Conservation (phyloP, 495 filamentous ascomycete genomes). For the Tuber brumale region DNA sequence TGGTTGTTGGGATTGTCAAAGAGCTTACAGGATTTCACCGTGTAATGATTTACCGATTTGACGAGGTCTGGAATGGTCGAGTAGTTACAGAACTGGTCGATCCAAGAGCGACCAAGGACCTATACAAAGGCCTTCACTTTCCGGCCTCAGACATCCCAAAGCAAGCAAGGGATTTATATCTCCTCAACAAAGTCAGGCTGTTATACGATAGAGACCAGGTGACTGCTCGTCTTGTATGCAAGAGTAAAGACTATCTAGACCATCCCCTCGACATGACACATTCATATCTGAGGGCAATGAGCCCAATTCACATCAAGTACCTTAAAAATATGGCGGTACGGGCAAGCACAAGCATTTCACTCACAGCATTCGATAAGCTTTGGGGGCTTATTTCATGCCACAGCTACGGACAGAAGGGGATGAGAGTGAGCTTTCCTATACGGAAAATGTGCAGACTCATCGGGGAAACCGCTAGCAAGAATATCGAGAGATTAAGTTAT, state of each 20-base stretch:
- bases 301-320: conserved; percentile 84
- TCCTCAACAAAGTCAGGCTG: conserved; percentile 70
- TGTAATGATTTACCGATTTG: conserved; percentile 91
- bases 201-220: conserved; percentile 70
- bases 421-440: conserved; percentile 86
- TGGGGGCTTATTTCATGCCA: conserved; percentile 92
- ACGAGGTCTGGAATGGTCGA: conserved; percentile 70
- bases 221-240: conserved; percentile 76
- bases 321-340: conserved; percentile 84
- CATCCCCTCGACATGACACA: conserved; percentile 77
- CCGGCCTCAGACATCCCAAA: conserved; percentile 86
- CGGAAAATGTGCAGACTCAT: conserved; percentile 91
- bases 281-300: conserved; percentile 82
- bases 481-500: conserved; percentile 84
- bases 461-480: conserved; percentile 77
- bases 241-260: conserved; percentile 67
- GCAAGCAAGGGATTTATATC: conserved; percentile 75
- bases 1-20: conserved; percentile 71
- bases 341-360: conserved; percentile 90
- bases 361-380: conserved; percentile 74
- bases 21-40: conserved; percentile 90
- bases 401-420: conserved; percentile 66
- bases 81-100: conserved; percentile 87
- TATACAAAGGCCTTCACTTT: conserved; percentile 86
- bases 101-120: conserved; percentile 67